These are phyloP conservation scores for Babjeviella inositovora DNA, from an alignment of 805 yeast genomes.

Conservation along the genomic window DNA sequence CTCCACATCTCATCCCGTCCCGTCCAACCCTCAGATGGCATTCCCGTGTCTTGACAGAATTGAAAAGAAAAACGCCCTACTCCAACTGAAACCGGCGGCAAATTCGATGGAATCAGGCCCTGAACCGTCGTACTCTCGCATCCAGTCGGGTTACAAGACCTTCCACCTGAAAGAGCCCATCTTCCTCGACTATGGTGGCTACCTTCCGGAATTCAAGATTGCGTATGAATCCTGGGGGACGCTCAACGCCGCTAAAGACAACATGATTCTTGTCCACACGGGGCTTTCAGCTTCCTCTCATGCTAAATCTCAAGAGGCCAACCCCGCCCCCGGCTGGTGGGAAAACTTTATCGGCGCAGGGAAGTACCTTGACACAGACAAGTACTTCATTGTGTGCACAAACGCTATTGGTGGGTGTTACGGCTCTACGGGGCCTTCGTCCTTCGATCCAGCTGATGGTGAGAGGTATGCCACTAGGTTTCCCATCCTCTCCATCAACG, in stretches of 20 bases:
- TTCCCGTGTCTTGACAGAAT: constrained; percentile 80
- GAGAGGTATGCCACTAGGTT: constrained; percentile 71
- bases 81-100: constrained; percentile 3
- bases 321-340: constrained; percentile 86
- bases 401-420: constrained; percentile 91
- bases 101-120: constrained; percentile 50
- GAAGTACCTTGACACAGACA: constrained; percentile 61
- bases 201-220: constrained; percentile 55
- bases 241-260: constrained; percentile 43
- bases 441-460: constrained; percentile 52
- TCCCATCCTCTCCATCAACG: constrained; percentile 74
- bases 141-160: constrained; percentile 50
- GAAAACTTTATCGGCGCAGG: constrained; percentile 85
- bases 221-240: constrained; percentile 92
- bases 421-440: constrained; percentile 89
- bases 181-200: constrained; percentile 71
- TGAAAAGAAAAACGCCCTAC: constrained; percentile 32
- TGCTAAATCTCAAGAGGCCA: constrained; percentile 65
- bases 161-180: constrained; percentile 42
- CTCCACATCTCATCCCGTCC: too few species aligned
- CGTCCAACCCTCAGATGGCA: constrained; percentile 50
- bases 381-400: constrained; percentile 74
- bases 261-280: constrained; percentile 73
- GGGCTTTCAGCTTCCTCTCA: constrained; percentile 91
- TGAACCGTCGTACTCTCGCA: constrained; percentile 69